These are phyloP conservation scores for Graphiopsis chlorocephala DNA, from an alignment of 2,329 filamentous ascomycete genomes.

Conservation along the genomic window DNA sequence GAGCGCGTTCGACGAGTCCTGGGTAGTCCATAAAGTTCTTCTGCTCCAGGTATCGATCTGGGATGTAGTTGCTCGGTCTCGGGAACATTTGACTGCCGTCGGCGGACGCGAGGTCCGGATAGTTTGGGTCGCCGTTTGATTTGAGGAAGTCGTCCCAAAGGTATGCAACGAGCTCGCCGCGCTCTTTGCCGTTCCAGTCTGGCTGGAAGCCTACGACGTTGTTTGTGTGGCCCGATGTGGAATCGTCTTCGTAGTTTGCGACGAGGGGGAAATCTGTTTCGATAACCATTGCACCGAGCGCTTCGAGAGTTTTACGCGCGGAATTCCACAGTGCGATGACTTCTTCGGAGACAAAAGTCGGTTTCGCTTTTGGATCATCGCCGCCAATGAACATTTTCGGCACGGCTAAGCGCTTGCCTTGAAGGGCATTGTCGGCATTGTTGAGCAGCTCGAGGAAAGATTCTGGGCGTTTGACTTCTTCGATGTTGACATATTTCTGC, in stretches of 20 bases:
- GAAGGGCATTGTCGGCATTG: conserved; percentile 31
- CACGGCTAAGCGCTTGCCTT: conserved; percentile 48
- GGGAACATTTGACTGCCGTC: conserved; percentile 41
- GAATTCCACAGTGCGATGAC: conserved; percentile 39
- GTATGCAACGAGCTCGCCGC: conserved; percentile 49
- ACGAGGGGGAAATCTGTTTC: conserved; percentile 48
- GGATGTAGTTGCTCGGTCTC: conserved; percentile 36
- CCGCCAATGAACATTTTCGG: conserved; percentile 53
- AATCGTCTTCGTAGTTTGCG: conserved; percentile 46
- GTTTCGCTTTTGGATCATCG: conserved; percentile 33
- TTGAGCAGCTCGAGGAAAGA: conserved; percentile 37
- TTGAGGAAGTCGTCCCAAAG: conserved; percentile 53
- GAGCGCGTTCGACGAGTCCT: conserved; percentile 30
- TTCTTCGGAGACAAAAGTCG: conserved; percentile 36
- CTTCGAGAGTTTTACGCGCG: conserved; percentile 38
- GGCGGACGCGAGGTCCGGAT: conserved; percentile 40
- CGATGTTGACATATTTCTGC: conserved; percentile 47
- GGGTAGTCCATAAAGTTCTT: conserved; percentile 42
- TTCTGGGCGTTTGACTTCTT: conserved; percentile 34
- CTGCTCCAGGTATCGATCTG: conserved; percentile 39
- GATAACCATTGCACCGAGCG: conserved; percentile 42
- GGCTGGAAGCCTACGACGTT: conserved; percentile 44
- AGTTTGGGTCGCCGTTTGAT: conserved; percentile 41
- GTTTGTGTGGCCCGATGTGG: conserved; percentile 35
- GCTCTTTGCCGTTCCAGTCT: conserved; percentile 48